Conservation (phyloP, 78 protist species). For the Dictyostelium firmibasis region DNA sequence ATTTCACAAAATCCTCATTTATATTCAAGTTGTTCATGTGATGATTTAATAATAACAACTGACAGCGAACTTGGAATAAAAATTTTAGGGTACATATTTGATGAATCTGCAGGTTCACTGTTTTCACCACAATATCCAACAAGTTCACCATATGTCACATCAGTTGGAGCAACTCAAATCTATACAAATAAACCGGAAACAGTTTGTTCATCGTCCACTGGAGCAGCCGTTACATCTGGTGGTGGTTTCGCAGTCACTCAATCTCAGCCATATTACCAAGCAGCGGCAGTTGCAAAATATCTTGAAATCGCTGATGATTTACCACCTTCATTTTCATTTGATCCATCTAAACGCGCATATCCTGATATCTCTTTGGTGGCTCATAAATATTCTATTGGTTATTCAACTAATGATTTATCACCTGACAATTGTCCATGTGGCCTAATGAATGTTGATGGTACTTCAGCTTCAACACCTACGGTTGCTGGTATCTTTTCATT, state of each 20-base stretch:
- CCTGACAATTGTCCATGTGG: neutral
- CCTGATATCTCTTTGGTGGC: slow-evolving; percentile 87
- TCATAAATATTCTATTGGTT: neutral
- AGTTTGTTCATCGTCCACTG: slow-evolving; percentile 27
- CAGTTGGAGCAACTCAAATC: slow-evolving; percentile 76
- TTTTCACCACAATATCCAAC: slow-evolving; percentile 41
- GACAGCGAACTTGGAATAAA: neutral
- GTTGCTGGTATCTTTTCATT: slow-evolving; percentile 57
- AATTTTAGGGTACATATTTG: neutral
- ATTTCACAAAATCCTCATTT: neutral
- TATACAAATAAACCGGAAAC: slow-evolving; percentile 9
- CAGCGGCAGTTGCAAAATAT: slow-evolving; percentile 47
- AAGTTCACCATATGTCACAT: slow-evolving; percentile 70
- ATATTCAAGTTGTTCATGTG: slow-evolving; percentile 17
- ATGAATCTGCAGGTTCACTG: neutral
- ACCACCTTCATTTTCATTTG: slow-evolving; percentile 19
- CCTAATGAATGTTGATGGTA: slow-evolving; percentile 30
- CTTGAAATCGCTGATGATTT: neutral
- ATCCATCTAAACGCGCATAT: slow-evolving; percentile 84
- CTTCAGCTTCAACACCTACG: slow-evolving; percentile 50
- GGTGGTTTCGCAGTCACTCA: slow-evolving; percentile 84
- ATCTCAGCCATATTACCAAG: slow-evolving; percentile 77
- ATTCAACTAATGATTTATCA: neutral
- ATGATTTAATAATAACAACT: neutral
- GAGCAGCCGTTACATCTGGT: slow-evolving; percentile 66